Percentiles rank a stretch among this genome's conserved stretches.
Conservation (phyloP, 257 asterid species). For the Gentiana straminea region DNA sequence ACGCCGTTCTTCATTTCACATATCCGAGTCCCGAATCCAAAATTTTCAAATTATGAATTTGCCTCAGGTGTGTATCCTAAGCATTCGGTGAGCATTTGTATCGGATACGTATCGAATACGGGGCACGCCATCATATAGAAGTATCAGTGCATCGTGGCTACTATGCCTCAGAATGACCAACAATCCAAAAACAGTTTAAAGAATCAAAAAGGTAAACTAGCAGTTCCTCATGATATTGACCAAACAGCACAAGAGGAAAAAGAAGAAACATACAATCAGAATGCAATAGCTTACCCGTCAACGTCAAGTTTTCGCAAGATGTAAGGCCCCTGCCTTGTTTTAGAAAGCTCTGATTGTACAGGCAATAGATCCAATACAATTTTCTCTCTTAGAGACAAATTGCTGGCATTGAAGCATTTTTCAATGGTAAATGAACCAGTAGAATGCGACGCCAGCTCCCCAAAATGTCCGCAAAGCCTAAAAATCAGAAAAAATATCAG, state of each 20-base stretch:
- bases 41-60: too few species aligned
- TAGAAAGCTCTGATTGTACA: conserved; percentile 58
- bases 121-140: too few species aligned
- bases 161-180: neutral
- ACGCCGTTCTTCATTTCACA: too few species aligned
- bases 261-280: neutral
- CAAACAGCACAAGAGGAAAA: neutral
- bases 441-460: conserved; percentile 71
- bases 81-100: too few species aligned
- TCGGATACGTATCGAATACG: too few species aligned
- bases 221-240: neutral
- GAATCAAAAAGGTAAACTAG: neutral
- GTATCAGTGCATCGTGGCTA: too few species aligned
- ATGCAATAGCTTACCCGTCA: conserved; percentile 54
- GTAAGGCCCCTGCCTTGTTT: conserved; percentile 92
- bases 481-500: conserved; percentile 6
- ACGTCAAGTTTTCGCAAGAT: conserved; percentile 78
- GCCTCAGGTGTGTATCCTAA: too few species aligned
- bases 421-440: conserved; percentile 82
- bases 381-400: conserved; percentile 59
- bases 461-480: conserved; percentile 87
- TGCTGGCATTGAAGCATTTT: conserved; percentile 67
- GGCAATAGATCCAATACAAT: conserved; percentile 70
- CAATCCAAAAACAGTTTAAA: neutral
- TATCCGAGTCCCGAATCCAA: too few species aligned